These are phyloP conservation scores for Amanita subjunquillea DNA, from an alignment of 768 basidiomycete species.

Conservation along the genomic window DNA sequence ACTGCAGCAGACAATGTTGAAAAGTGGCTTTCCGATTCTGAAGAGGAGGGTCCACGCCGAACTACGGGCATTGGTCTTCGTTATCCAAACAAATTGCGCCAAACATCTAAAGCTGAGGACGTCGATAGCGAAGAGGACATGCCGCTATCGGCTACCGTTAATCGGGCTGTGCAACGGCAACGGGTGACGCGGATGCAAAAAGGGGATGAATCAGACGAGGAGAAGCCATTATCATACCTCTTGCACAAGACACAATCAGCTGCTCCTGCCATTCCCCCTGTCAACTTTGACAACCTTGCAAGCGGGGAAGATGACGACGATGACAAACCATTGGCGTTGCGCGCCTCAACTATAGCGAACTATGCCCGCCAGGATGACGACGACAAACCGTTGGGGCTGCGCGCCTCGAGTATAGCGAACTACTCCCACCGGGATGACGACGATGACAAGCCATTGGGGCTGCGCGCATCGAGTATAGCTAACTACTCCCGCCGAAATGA, in stretches of 20 bases:
- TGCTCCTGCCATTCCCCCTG: conserved; percentile 26
- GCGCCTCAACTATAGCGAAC: conserved; percentile 31
- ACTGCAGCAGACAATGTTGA: conserved; percentile 52
- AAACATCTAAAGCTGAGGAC: conserved; percentile 15
- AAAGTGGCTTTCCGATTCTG: conserved; percentile 14
- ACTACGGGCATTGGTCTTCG: conserved; percentile 51
- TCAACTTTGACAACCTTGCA: conserved; percentile 27
- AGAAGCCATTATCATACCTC: conserved; percentile 57
- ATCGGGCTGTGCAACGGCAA: conserved; percentile 42
- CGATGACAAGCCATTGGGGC: conserved; percentile 58
- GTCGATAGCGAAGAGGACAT: conserved; percentile 74
- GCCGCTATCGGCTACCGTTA: conserved; percentile 59
- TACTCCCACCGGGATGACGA: conserved; percentile 29
- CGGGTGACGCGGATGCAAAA: conserved; percentile 23
- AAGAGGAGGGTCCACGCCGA: conserved; percentile 38
- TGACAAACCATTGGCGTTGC: conserved; percentile 61
- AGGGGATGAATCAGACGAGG: conserved; percentile 51
- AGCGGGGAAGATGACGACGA: conserved; percentile 40
- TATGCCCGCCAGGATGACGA: conserved; percentile 33
- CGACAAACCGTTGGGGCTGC: conserved; percentile 62
- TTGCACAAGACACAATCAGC: conserved; percentile 35
- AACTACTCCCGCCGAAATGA: conserved; percentile 19
- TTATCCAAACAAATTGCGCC: conserved; percentile 26
- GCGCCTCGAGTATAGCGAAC: conserved; percentile 37
- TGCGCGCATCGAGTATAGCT: conserved; percentile 40